Conservation (phyloP, 305 asterid species). For the Fraxinus paxiana region DNA sequence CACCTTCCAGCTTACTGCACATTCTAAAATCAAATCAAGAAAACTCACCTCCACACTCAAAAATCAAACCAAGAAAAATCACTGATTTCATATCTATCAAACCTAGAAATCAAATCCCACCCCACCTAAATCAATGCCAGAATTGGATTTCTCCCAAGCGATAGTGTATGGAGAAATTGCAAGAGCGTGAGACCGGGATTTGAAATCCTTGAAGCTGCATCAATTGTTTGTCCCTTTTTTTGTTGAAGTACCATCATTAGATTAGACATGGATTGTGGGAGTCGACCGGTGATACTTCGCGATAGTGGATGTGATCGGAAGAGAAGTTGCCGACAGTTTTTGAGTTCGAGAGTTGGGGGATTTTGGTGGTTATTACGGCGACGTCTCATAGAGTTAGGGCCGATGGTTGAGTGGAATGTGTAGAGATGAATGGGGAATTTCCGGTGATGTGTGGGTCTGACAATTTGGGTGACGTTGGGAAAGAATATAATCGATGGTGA, state of each 20-base stretch:
- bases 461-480: too few species aligned
- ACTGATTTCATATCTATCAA: neutral
- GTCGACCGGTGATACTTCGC: neutral
- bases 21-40: too few species aligned
- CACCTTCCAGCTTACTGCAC: neutral
- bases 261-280: neutral
- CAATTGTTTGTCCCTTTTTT: neutral
- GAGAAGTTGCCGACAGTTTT: neutral
- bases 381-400: neutral
- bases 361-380: neutral
- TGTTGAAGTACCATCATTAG: neutral
- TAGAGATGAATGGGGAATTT: too few species aligned
- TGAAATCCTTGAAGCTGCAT: neutral
- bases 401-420: too few species aligned
- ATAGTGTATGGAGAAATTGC: neutral
- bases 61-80: neutral
- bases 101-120: neutral
- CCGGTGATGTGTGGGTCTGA: too few species aligned
- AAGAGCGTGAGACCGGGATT: neutral
- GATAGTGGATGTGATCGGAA: neutral
- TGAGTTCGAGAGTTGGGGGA: neutral
- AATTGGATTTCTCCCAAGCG: neutral
- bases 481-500: too few species aligned
- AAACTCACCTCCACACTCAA: neutral
- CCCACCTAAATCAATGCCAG: too few species aligned